Evolutionary conservation across 2,329 filamentous ascomycete species (phyloP).

Genomic region (Calonectria pauciramosa): DNA sequence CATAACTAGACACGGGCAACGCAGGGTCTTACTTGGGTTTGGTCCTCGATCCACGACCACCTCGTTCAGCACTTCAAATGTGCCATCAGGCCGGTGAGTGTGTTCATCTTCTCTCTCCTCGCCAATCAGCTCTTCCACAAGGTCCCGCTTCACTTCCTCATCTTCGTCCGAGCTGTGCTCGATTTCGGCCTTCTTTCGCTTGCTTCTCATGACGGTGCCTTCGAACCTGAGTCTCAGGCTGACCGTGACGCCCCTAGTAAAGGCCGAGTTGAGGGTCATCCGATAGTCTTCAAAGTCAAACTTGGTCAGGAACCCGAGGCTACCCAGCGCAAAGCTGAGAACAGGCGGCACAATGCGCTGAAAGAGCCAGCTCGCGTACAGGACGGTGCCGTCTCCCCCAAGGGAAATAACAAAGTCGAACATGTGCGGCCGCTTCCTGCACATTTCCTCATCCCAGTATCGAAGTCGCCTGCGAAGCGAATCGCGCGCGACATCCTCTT

Average conservation of each 20-base stretch:
- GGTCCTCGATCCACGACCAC: conserved; percentile 96
- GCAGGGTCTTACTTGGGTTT: conserved; percentile 79
- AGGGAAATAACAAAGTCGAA: conserved; percentile 96
- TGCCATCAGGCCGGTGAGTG: conserved; percentile 87
- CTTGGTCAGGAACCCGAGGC: conserved; percentile 94
- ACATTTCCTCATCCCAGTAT: conserved; percentile 89
- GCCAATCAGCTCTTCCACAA: conserved; percentile 91
- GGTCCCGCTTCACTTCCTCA: conserved; percentile 67
- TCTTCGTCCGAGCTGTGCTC: conserved; percentile 50
- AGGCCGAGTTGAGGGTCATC: conserved; percentile 77
- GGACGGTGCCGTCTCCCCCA: conserved; percentile 95
- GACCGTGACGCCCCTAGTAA: conserved; percentile 88
- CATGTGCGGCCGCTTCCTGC: conserved; percentile 81
- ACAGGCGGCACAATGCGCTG: conserved; percentile 95
- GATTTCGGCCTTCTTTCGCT: conserved; percentile 54
- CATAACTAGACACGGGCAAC: neutral
- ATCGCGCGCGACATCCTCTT: conserved; percentile 51
- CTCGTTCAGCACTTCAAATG: conserved; percentile 94
- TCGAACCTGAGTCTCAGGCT: conserved; percentile 92
- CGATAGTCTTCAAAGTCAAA: conserved; percentile 89
- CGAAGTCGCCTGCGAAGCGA: conserved; percentile 70
- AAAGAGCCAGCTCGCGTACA: conserved; percentile 97
- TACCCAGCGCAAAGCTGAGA: conserved; percentile 90
- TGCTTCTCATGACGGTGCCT: conserved; percentile 90
- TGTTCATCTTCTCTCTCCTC: conserved; percentile 86